Base-by-base conservation (phyloP, 352 stramenopile genomes). In the Thalassiosira exigua region DNA sequence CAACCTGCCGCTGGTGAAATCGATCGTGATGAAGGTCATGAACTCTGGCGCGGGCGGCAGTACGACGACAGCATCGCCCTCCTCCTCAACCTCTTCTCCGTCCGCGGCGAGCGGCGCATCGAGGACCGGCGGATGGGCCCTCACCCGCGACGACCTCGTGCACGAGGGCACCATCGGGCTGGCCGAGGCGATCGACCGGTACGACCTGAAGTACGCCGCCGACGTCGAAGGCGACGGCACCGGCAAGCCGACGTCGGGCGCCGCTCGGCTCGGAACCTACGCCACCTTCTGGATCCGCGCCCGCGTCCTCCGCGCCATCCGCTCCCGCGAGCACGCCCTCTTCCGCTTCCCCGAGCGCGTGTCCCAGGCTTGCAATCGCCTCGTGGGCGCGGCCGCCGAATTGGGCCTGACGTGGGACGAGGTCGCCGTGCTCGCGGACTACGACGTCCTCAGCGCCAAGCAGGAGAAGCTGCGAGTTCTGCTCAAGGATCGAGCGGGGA, bases 241-340 rank as follows among this genome's bases (percentile, higher is more conserved):
- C 0, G n/a, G 21, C 24, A n/a, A 7, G 17, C 22, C 50, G 14
- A 17, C 48, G 12, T 52, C 69, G 0, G 73, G 80, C 48, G 83
- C 75, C 27, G 69, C 76, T 19, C 73, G 79, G 22, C 89, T 93
- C 30, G 82, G 75, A 4, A 92, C 88, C 0, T 93, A 93, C 71
- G 88, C 88, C 21, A 79, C 87, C 2, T 92, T 92, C 62, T 93
- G 88, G 88, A 84, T 93, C 24, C 61, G 84, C 7, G 88, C 88
- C 12, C 65, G 81, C 14, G 70, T 93, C n/a, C 53, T 90, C 0
- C 58, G 88, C 27, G 88, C 82, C 32, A 90, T 92, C 50, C 79
- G 82, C 21, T 76, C 84, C 46, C 70, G 78, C 14, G 88, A 93
- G 60, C 75, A 82, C 69, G 81, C 88, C 1, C 30, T 93, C 5